These are phyloP conservation scores for Paraphaeosphaeria sporulosa DNA, from an alignment of 2,329 filamentous ascomycete genomes.

Conservation along the genomic window DNA sequence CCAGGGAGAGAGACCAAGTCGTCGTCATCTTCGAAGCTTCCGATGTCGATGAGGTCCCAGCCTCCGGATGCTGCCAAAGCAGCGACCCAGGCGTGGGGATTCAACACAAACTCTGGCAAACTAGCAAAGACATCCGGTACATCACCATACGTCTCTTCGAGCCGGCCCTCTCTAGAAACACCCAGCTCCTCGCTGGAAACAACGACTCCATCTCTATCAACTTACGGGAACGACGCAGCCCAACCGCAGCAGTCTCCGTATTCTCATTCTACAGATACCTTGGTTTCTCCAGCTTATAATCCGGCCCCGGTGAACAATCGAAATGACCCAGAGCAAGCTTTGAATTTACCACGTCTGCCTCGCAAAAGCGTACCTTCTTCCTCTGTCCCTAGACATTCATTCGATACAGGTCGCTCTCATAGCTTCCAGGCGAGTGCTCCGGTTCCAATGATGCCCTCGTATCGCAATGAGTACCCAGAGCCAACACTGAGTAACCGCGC, in stretches of 20 bases:
- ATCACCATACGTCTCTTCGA: conserved; percentile 28
- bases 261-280: conserved; percentile 31
- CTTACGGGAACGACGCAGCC: conserved; percentile 15
- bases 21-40: conserved; percentile 55
- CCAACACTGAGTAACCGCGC: conserved; percentile 28
- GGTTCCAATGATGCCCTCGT: conserved; percentile 43
- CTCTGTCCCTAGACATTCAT: conserved; percentile 12
- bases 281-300: conserved; percentile 24
- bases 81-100: conserved; percentile 68
- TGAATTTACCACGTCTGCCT: conserved; percentile 14
- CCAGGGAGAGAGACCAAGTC: conserved; percentile 54
- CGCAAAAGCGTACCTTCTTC: conserved; percentile 28
- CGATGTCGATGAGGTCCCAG: conserved; percentile 52
- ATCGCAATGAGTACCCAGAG: conserved; percentile 60
- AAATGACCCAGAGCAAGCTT: conserved; percentile 22
- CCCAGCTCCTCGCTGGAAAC: conserved; percentile 22
- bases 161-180: conserved; percentile 40
- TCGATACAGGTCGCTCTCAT: conserved; percentile 16
- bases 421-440: conserved; percentile 20
- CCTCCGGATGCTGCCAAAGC: conserved; percentile 68
- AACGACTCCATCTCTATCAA: conserved; percentile 18
- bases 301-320: conserved; percentile 23
- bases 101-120: conserved; percentile 33
- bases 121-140: conserved; percentile 17
- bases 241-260: conserved; percentile 33